Base-by-base conservation (phyloP, 495 filamentous ascomycete species). In the Talaromyces proteolyticus region DNA sequence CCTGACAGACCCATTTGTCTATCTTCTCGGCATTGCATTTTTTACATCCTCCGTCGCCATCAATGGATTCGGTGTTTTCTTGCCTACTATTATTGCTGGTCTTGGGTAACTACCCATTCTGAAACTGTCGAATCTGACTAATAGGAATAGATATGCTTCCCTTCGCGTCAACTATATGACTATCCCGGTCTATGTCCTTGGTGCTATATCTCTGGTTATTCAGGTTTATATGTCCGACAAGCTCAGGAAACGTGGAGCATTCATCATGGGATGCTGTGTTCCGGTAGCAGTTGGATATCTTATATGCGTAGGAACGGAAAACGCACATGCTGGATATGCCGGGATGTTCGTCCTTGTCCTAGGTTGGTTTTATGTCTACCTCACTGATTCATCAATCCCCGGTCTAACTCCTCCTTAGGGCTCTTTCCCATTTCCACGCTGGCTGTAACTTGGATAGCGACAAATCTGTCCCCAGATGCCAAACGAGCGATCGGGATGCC, bases 191-290 rank as follows among this genome's bases (percentile, higher is more conserved):
- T 68, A 68, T 38, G 55, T 68, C 1, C 63, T 61, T 1, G 63
- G 57, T 16, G 61, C 59, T 0, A 59, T 68, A 19, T 64, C 61
- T 3, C 61, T 66, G 1, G 47, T 70, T 22, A 49, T 58, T 21
- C 66, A 67, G 44, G 57, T 63, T 3, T 42, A 20, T 2, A 26
- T 74, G 11, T 65, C 67, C 1, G 72, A 75, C 34, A 53, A 55
- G 3, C 64, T 66, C 49, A 57, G 59, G 48, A 67, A 67, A 65
- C 60, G 67, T 4, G 62, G 65, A 58, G 64, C 69, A 12, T 74
- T 72, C 44, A 59, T 72, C 3, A 63, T 54, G 1, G 51, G 47
- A 10, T 62, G 67, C 3, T 44, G 61, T 16, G 22, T 54, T 11
- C 51, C 65, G 6, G 55, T 70, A 4, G 38, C 55, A 2, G 53